Base-by-base conservation (phyloP, 1,139 yeast genomes). In the Diutina sp. region DNA sequence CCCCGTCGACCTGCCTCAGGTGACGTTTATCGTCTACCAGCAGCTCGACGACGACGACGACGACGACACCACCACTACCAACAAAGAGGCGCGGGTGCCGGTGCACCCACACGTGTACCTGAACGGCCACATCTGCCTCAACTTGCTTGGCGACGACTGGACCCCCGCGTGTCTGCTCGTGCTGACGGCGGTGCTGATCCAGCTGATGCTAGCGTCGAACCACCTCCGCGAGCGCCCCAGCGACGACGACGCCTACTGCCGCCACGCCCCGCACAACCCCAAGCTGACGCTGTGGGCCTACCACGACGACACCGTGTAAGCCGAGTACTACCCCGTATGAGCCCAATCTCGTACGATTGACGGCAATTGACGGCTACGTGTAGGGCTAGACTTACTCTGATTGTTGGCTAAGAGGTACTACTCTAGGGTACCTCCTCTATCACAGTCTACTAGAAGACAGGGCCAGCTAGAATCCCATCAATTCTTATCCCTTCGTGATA, bases 101-200 rank as follows among this genome's bases (percentile, higher is more conserved):
- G 25, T 21, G 25, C 12, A 86, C 64, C 91, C 91, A 0, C 91
- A 86, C 64, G 74, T 86, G 2, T 86, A 86, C 64, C 77, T 85
- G 48, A 85, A 85, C 63, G 93, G 91, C 0, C 90, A 85, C 63
- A 85, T 85, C 16, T 86, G 93, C 65, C 70, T 84, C 32, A 81
- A 83, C 64, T 65, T 82, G 6, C 68, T 86, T 35, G 90, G 87
- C 1, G 77, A 79, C 7, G 87, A 80, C 54, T 86, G 93, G 93
- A 77, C 89, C 0, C 91, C 91, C 0, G 84, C 85, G 0, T 85
- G 85, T 59, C 75, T 83, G 1, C 72, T 85, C 3, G 76, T 76
- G 54, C 72, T 83, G 6, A 72, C 84, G 0, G 67, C 82, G 28
- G 61, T 86, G 25, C 83, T 89, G 32, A 67, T 86, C 21, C 91